phyloP scores from a whole-genome alignment of 2,329 filamentous ascomycete genomes.

The Trichoderma citrinoviride region DNA sequence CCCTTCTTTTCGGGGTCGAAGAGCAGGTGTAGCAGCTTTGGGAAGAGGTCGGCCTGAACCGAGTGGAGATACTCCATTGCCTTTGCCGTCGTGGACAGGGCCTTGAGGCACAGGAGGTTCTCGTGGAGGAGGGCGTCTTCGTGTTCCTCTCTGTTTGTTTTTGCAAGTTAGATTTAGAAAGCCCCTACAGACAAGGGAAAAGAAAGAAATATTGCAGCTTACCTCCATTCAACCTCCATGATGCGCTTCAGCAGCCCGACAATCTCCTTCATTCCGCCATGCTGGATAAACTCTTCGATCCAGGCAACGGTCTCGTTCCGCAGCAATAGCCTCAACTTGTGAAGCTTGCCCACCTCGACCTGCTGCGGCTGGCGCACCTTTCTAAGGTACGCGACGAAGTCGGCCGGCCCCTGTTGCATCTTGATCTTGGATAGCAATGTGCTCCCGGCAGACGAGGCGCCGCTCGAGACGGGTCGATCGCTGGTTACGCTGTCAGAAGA shows the following conservation, averaged over 20 bases:
- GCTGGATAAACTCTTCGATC: constrained; percentile 87
- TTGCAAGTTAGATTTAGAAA: background rate
- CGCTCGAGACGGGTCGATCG: constrained; percentile 53
- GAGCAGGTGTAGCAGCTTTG: constrained; percentile 80
- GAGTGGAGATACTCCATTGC: constrained; percentile 78
- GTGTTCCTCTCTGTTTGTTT: constrained; percentile 79
- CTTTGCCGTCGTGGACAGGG: constrained; percentile 84
- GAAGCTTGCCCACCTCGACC: constrained; percentile 90
- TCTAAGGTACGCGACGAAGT: constrained; percentile 82
- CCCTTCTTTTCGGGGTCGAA: constrained; percentile 99
- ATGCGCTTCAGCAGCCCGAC: constrained; percentile 84
- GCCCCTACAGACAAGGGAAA: background rate
- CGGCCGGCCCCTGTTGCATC: constrained; percentile 69
- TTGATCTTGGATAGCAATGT: constrained; percentile 67
- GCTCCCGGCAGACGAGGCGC: constrained; percentile 48
- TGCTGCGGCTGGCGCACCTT: constrained; percentile 77
- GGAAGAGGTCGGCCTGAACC: constrained; percentile 79
- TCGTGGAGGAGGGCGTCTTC: constrained; percentile 93
- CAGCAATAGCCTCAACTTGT: constrained; percentile 84
- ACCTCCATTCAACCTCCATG: constrained; percentile 96
- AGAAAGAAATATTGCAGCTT: background rate
- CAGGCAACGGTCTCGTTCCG: constrained; percentile 94
- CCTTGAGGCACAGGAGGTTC: constrained; percentile 88
- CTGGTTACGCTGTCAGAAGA: constrained; percentile 67
- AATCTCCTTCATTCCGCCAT: constrained; percentile 90